A percentile compares a stretch with the other conserved stretches of the same genome.
phyloP scores from a whole-genome alignment of 257 asterid genomes.

The Osmanthus fragrans region DNA sequence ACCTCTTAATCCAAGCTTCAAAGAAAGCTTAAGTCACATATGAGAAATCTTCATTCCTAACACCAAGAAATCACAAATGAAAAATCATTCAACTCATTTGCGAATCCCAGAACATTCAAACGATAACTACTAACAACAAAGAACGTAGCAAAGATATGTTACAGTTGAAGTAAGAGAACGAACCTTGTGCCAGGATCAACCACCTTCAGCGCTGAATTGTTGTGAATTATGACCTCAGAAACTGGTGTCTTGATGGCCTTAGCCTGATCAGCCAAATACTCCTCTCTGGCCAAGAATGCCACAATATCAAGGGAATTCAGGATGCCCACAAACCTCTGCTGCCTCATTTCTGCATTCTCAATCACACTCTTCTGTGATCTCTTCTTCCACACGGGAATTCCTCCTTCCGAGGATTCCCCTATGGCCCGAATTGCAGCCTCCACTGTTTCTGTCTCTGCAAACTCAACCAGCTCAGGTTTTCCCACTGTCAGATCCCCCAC shows the following conservation, averaged over 20 bases:
- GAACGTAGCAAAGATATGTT: background rate
- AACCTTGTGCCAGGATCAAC: constrained; percentile 97
- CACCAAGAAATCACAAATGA: background rate
- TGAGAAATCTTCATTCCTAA: background rate
- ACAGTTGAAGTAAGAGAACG: background rate
- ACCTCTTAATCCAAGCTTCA: background rate
- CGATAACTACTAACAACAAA: background rate
- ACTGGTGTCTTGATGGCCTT: constrained; percentile 82
- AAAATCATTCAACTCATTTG: background rate
- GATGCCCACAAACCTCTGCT: constrained; percentile 86
- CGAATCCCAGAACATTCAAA: background rate
- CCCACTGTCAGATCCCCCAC: constrained; percentile 99
- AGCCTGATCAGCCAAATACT: constrained; percentile 63
- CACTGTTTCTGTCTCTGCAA: constrained; percentile 75
- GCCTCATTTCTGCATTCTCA: constrained; percentile 76
- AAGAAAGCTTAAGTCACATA: background rate
- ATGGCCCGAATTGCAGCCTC: constrained; percentile 83
- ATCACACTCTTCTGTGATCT: constrained; percentile 49
- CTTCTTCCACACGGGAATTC: constrained; percentile 88
- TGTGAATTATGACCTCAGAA: constrained; percentile 68
- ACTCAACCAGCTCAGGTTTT: constrained; percentile 90
- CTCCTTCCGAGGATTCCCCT: constrained; percentile 88
- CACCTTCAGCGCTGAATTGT: constrained; percentile 67
- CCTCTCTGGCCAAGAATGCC: constrained; percentile 78
- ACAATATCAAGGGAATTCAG: constrained; percentile 82